Base-by-base conservation (phyloP, 257 asterid genomes). In the Capsicum rhomboideum region DNA sequence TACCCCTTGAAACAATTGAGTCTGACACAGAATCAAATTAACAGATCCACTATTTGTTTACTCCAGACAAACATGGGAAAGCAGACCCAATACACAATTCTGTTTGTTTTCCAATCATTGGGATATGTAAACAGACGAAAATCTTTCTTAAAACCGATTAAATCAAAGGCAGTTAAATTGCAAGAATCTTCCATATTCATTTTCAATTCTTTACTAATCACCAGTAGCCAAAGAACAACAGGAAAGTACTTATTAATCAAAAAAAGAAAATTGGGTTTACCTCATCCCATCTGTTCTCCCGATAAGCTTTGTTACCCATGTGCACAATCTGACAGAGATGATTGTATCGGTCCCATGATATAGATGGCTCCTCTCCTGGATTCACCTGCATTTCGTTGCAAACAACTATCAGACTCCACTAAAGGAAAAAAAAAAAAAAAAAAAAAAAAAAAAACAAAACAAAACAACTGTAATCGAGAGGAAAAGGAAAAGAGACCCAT, bases 261-360 rank as follows among this genome's bases (percentile, higher is more conserved):
- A 42, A 9, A 5, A 42, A 42, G 40, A 23, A 26, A 75, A 26
- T 23, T 75, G 42, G 20, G 18, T 28, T 64, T 37, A 97, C 99
- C 97, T 93, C 96, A 68, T 95, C 97, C 31, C 92, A 85, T 84
- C 93, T 87, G 72, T 87, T 88, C 52, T 88, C 96, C 16, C 93
- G 96, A 82, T 94, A 93, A 4, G 97, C 96, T 44, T 74, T 83
- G 85, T 95, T 97, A 83, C 96, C 99, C 77, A 31, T 59, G 37
- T 88, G 92, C 92, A 94, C 88, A 85, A 91, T 89, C 82, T 90
- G 94, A 83, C 78, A 78, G 56, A 97, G 91, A 88, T 91, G 90
- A 72, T 69, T 84, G 69, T 86, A 89, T 86, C 97, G 88, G 88
- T 93, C 97, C 92, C 85, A 59, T 23, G 97, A 91, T 91, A 89